phyloP scores from a whole-genome alignment of 2,329 filamentous ascomycete species.

The Alternaria alternata region DNA sequence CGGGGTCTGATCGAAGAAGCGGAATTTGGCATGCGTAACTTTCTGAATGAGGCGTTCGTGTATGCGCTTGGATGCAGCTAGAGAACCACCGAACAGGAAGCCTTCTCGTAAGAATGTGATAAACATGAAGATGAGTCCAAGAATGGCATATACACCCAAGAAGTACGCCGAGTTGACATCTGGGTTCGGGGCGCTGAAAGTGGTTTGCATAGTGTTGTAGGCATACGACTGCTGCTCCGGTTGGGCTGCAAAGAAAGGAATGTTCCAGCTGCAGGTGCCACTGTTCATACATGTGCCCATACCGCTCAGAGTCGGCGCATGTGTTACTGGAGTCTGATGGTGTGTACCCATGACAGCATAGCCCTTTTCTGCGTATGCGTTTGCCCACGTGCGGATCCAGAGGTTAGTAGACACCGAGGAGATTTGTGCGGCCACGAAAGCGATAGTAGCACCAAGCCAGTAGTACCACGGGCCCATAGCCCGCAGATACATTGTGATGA shows the following conservation, averaged over 20 bases:
- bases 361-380: constrained; percentile 74
- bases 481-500: constrained; percentile 83
- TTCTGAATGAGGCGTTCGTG: constrained; percentile 80
- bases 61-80: constrained; percentile 85
- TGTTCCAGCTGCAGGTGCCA: constrained; percentile 60
- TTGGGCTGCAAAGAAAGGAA: constrained; percentile 40
- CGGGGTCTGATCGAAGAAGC: constrained; percentile 96
- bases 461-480: constrained; percentile 98
- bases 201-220: constrained; percentile 52
- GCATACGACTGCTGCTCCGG: constrained; percentile 38
- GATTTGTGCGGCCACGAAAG: constrained; percentile 84
- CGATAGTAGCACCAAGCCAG: constrained; percentile 77
- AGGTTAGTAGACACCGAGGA: constrained; percentile 87
- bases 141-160: constrained; percentile 79
- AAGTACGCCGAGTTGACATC: constrained; percentile 86
- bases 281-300: constrained; percentile 59
- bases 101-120: constrained; percentile 83
- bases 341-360: constrained; percentile 39
- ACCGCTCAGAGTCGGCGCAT: constrained; percentile 53
- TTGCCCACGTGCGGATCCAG: constrained; percentile 96
- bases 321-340: constrained; percentile 53
- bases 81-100: constrained; percentile 90
- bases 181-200: constrained; percentile 47
- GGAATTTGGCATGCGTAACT: constrained; percentile 90
- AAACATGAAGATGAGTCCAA: constrained; percentile 79